Conservation (phyloP, 139 green algal species). For the Chlamydomonas sphaeroides region DNA sequence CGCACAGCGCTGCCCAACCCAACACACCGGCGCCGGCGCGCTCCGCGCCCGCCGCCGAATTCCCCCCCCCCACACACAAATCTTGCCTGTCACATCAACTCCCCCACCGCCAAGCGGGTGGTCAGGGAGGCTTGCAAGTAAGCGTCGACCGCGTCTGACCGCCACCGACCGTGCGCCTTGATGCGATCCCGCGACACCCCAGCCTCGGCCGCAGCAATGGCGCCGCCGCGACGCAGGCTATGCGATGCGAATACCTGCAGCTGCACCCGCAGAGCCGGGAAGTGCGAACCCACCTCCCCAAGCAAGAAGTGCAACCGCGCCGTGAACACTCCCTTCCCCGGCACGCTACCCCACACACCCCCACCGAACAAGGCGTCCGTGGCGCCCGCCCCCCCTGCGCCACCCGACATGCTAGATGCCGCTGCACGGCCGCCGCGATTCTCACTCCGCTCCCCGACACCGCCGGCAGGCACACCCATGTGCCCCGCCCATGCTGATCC, state of each 20-base stretch:
- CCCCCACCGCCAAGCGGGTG: too few relatives aligned
- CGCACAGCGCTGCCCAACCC: too few relatives aligned
- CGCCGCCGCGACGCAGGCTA: neutral
- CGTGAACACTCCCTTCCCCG: neutral
- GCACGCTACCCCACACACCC: too few relatives aligned
- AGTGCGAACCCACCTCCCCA: neutral
- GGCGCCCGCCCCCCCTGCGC: too few relatives aligned
- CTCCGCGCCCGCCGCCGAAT: too few relatives aligned
- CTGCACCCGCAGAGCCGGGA: neutral
- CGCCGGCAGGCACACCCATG: neutral
- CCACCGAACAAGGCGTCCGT: neutral
- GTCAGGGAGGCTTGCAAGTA: neutral
- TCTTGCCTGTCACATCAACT: too few relatives aligned
- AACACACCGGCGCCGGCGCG: too few relatives aligned
- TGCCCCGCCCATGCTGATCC: neutral
- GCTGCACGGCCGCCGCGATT: neutral
- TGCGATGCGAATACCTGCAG: neutral
- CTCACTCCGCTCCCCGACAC: neutral
- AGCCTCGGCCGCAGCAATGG: neutral
- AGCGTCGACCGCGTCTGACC: neutral
- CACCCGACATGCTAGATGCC: neutral
- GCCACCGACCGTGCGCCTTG: neutral
- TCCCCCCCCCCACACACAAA: too few relatives aligned
- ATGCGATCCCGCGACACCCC: neutral
- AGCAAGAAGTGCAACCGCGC: neutral